Conservation (phyloP, 805 yeast species). For the Candida silvicultrix region DNA sequence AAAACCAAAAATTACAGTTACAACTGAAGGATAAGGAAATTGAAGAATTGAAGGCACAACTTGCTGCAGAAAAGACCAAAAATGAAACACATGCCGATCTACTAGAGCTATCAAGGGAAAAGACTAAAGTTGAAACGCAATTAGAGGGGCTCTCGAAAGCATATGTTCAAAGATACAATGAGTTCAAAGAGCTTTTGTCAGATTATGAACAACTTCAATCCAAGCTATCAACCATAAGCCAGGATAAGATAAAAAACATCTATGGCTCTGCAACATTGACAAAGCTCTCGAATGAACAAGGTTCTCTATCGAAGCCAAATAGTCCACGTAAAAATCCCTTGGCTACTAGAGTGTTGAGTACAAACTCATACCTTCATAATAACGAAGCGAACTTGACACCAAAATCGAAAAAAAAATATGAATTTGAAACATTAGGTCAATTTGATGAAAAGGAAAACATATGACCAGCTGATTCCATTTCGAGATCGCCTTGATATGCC, state of each 20-base stretch:
- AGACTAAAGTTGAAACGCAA: conserved; percentile 13
- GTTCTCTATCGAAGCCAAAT: not conserved
- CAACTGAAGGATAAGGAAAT: conserved; percentile 14
- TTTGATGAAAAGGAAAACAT: conserved; percentile 1
- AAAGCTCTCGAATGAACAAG: conserved; percentile 1
- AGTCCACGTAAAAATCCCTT: conserved; percentile 3
- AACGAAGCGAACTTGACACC: conserved; percentile 5
- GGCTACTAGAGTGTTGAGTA: conserved; percentile 18
- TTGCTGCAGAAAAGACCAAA: conserved; percentile 6
- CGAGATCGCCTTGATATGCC: no score
- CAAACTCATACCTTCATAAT: conserved; percentile 20
- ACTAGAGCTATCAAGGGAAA: conserved; percentile 9
- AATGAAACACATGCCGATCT: conserved; percentile 5
- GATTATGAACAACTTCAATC: conserved; percentile 21
- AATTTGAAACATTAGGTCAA: conserved; percentile 3
- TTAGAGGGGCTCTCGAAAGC: conserved; percentile 19
- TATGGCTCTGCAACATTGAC: conserved; percentile 12
- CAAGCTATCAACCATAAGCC: conserved; percentile 18
- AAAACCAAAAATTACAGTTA: conserved; percentile 4
- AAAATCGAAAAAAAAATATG: conserved; percentile 6
- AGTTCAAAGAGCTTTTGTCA: conserved; percentile 22
- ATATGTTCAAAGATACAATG: conserved; percentile 18
- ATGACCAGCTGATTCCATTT: not conserved
- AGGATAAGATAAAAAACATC: conserved; percentile 25
- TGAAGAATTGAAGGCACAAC: conserved; percentile 6